These are phyloP conservation scores for Penicillium thymicola DNA, from an alignment of 2,329 filamentous ascomycete genomes.

Conservation along the genomic window DNA sequence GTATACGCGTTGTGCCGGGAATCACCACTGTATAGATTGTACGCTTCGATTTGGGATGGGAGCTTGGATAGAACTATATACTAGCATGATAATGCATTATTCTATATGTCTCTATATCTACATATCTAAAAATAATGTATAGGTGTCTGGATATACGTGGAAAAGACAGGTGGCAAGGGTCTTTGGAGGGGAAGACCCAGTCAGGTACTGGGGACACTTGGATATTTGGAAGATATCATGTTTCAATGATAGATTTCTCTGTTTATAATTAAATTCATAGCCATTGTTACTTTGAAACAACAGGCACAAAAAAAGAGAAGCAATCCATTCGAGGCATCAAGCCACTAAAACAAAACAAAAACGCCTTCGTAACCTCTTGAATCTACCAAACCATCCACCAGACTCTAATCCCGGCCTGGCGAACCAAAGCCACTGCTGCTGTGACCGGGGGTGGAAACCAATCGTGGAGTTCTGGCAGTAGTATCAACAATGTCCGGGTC, in stretches of 20 bases:
- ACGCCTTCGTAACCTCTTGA: slow-evolving; percentile 13
- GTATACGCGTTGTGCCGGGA: not conserved
- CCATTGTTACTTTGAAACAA: not conserved
- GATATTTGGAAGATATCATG: not conserved
- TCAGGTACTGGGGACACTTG: not conserved
- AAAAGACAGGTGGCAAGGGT: slow-evolving; percentile 2
- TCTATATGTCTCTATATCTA: not conserved
- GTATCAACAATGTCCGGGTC: slow-evolving; percentile 63
- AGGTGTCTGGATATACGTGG: not conserved
- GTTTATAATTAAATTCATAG: not conserved
- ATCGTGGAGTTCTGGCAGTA: slow-evolving; percentile 57
- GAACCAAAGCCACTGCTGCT: slow-evolving; percentile 15
- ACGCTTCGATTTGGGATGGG: not conserved
- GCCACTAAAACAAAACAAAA: slow-evolving; percentile 5
- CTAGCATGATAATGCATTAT: not conserved
- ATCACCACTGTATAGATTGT: not conserved
- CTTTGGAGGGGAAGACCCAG: not conserved
- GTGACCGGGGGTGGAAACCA: slow-evolving; percentile 37
- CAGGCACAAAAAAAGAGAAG: not conserved
- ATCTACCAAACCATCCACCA: slow-evolving; percentile 2
- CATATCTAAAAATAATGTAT: not conserved
- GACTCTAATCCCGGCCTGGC: slow-evolving; percentile 22
- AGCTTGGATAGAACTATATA: not conserved
- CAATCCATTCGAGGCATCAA: not conserved
- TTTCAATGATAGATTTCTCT: not conserved